Conservation (phyloP, 2,329 filamentous ascomycete genomes). For the Cladophialophora psammophila region DNA sequence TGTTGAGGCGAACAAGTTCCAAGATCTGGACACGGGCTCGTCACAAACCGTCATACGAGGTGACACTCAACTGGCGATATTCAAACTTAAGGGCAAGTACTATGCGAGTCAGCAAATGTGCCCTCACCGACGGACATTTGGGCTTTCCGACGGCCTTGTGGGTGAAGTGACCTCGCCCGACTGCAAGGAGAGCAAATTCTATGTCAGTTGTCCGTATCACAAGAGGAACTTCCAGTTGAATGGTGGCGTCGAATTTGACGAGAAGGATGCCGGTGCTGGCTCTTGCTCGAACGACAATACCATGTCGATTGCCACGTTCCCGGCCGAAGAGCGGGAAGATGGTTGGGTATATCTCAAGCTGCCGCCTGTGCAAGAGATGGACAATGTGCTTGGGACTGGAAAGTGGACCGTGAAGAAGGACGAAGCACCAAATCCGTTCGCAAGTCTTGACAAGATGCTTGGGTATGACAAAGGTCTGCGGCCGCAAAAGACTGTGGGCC, state of each 20-base stretch:
- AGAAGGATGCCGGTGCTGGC: conserved; percentile 59
- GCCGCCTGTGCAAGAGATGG: conserved; percentile 80
- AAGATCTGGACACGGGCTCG: conserved; percentile 72
- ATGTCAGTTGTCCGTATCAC: conserved; percentile 86
- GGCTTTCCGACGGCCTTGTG: conserved; percentile 84
- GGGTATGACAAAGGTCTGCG: conserved; percentile 58
- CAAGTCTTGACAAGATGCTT: conserved; percentile 61
- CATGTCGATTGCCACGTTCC: conserved; percentile 83
- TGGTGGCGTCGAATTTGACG: conserved; percentile 53
- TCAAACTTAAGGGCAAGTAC: conserved; percentile 80
- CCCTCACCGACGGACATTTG: conserved; percentile 87
- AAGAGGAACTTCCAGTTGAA: conserved; percentile 86
- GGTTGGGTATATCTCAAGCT: conserved; percentile 81
- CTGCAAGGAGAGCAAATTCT: conserved; percentile 67
- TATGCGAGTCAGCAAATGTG: conserved; percentile 95
- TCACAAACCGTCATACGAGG: conserved; percentile 82
- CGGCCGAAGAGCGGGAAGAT: conserved; percentile 75
- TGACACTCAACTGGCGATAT: conserved; percentile 87
- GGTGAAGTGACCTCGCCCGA: conserved; percentile 61
- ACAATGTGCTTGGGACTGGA: conserved; percentile 76
- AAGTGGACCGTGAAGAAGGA: conserved; percentile 80
- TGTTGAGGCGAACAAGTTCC: conserved; percentile 73
- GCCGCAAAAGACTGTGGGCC: conserved; percentile 56
- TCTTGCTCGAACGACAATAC: conserved; percentile 76
- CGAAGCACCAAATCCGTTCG: conserved; percentile 66